phyloP scores from a whole-genome alignment of 257 asterid species.

The Thymus quinquecostatus region DNA sequence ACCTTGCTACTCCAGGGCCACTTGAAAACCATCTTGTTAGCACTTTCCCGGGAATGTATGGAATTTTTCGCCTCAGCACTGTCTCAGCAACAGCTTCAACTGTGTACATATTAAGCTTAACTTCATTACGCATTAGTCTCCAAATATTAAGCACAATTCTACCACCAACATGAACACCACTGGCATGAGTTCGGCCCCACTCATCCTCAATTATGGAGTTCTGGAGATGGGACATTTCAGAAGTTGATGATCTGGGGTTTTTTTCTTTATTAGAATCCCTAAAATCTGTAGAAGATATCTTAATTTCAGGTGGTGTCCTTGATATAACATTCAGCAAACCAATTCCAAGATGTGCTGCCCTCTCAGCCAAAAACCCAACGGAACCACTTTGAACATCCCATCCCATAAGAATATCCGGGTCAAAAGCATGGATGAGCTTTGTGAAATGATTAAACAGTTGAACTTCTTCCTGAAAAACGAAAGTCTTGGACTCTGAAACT shows the following conservation, averaged over 20 bases:
- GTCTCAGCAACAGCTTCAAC: conserved; percentile 87
- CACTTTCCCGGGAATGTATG: conserved; percentile 67
- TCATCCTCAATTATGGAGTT: conserved; percentile 82
- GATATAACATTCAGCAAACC: conserved; percentile 78
- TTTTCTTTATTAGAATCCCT: conserved; percentile 45
- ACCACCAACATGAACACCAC: conserved; percentile 96
- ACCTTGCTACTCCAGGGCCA: conserved; percentile 84
- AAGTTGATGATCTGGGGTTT: conserved; percentile 43
- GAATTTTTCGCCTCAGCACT: conserved; percentile 83
- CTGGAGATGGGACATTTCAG: conserved; percentile 51
- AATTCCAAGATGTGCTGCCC: conserved; percentile 90
- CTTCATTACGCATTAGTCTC: conserved; percentile 94
- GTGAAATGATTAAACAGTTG: conserved; percentile 60
- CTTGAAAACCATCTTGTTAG: conserved; percentile 86
- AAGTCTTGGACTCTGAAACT: conserved; percentile 54
- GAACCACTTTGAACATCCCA: conserved; percentile 97
- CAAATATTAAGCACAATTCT: conserved; percentile 92
- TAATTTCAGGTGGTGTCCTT: conserved; percentile 60
- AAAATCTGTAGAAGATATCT: conserved; percentile 46
- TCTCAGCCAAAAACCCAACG: conserved; percentile 94
- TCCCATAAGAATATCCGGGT: conserved; percentile 91
- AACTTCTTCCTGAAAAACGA: conserved; percentile 63
- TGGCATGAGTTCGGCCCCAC: conserved; percentile 98
- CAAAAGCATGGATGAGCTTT: conserved; percentile 56
- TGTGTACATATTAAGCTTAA: conserved; percentile 83